These are phyloP conservation scores for Penicillium hesseltinei DNA, from an alignment of 2,329 filamentous ascomycete genomes.

Conservation along the genomic window DNA sequence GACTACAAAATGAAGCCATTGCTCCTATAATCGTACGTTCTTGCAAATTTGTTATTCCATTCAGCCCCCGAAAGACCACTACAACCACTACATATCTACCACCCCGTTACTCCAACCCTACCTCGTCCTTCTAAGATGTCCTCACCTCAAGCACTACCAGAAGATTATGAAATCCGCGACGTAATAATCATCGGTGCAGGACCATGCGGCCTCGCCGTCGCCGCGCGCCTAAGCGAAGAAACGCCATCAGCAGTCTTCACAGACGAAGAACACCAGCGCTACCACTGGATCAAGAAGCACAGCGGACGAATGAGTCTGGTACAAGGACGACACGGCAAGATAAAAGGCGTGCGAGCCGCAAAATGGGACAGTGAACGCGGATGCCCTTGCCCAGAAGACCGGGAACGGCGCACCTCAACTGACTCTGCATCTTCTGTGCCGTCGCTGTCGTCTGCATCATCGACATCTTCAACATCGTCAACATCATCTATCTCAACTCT, in stretches of 20 bases:
- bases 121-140: slow-evolving; percentile 4
- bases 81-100: neutral
- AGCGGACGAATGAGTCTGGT: slow-evolving; percentile 56
- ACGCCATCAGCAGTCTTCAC: slow-evolving; percentile 78
- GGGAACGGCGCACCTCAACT: slow-evolving; percentile 16
- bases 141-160: neutral
- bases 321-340: slow-evolving; percentile 28
- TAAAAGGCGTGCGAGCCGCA: slow-evolving; percentile 29
- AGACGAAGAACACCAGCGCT: slow-evolving; percentile 78
- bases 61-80: neutral
- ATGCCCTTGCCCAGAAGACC: slow-evolving; percentile 4
- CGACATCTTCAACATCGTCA: slow-evolving; percentile 17
- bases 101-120: neutral
- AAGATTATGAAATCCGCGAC: slow-evolving; percentile 45
- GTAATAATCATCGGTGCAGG: slow-evolving; percentile 73
- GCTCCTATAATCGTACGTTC: neutral
- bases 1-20: neutral
- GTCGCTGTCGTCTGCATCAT: slow-evolving; percentile 14
- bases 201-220: slow-evolving; percentile 71
- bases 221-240: slow-evolving; percentile 67
- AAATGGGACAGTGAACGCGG: slow-evolving; percentile 25
- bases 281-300: slow-evolving; percentile 71
- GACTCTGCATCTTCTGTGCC: slow-evolving; percentile 22
- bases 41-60: neutral
- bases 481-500: slow-evolving; percentile 47